Evolutionary conservation across 1,284 basidiomycete genomes (phyloP).

Genomic region (Fomitopsis palustris): DNA sequence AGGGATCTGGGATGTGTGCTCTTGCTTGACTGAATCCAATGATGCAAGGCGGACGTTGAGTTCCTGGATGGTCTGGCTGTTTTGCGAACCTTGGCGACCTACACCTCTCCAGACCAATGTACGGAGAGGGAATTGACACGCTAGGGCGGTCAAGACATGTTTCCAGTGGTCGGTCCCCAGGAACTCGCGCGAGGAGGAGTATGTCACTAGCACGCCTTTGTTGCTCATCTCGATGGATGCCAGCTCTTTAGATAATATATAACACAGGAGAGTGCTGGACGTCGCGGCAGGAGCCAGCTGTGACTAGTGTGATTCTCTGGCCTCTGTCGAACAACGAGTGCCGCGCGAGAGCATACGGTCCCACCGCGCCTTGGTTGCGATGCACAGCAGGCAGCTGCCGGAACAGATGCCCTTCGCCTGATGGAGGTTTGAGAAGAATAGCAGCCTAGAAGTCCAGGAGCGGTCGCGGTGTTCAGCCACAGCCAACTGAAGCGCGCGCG

Average conservation of each 20-base stretch:
- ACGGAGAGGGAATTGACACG: slow-evolving; percentile 77
- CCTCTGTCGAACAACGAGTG: too few species aligned
- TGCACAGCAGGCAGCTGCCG: neutral
- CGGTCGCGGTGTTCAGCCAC: too few species aligned
- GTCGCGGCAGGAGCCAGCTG: neutral
- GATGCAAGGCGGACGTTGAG: slow-evolving; percentile 74
- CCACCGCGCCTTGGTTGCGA: neutral
- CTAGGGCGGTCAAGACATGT: slow-evolving; percentile 63
- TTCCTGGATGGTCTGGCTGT: slow-evolving; percentile 83
- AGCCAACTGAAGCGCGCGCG: too few species aligned
- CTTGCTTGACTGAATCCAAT: slow-evolving; percentile 69
- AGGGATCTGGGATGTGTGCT: slow-evolving; percentile 74
- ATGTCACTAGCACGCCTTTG: slow-evolving; percentile 57
- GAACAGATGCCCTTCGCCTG: too few species aligned
- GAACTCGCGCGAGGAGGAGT: slow-evolving; percentile 58
- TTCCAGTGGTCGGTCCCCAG: slow-evolving; percentile 68
- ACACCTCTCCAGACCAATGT: slow-evolving; percentile 89
- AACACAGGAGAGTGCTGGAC: neutral
- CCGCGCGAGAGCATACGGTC: neutral
- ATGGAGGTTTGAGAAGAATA: too few species aligned
- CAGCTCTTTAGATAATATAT: neutral
- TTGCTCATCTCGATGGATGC: slow-evolving; percentile 23
- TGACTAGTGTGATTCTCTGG: too few species aligned
- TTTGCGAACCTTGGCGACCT: slow-evolving; percentile 36
- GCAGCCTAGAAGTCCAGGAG: too few species aligned